Evolutionary conservation across 2,329 filamentous ascomycete genomes (phyloP).

Genomic region (Colletotrichum lupini): DNA sequence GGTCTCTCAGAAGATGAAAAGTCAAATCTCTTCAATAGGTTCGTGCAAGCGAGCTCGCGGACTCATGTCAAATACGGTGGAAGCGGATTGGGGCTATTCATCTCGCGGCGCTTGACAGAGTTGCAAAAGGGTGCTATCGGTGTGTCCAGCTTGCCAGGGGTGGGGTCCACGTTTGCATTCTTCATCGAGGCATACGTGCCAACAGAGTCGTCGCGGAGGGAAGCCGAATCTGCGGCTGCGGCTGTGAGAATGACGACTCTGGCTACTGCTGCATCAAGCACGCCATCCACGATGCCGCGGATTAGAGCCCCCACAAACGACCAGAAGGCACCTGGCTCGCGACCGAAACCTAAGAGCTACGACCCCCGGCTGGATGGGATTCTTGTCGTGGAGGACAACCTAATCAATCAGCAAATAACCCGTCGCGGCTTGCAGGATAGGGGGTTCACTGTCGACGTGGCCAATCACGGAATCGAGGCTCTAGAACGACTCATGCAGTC

Average conservation of each 20-base stretch:
- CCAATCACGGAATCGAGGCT: conserved; percentile 67
- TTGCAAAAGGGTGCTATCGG: conserved; percentile 85
- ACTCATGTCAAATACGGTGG: conserved; percentile 85
- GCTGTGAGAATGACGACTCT: conserved; percentile 34
- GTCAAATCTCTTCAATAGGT: conserved; percentile 80
- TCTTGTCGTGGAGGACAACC: conserved; percentile 70
- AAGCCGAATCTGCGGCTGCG: conserved; percentile 52
- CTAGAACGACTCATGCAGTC: conserved; percentile 57
- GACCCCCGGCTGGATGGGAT: conserved; percentile 52
- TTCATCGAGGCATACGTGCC: conserved; percentile 71
- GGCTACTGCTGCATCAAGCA: conserved; percentile 6
- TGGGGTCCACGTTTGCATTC: conserved; percentile 81
- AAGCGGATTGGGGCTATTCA: conserved; percentile 82
- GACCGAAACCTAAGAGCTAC: conserved; percentile 6
- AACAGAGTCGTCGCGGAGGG: conserved; percentile 50
- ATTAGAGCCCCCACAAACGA: conserved; percentile 11
- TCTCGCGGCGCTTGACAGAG: conserved; percentile 82
- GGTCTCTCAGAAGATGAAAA: conserved; percentile 78
- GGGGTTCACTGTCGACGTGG: conserved; percentile 63
- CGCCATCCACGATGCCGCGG: conserved; percentile 7
- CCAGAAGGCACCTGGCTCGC: conserved; percentile 24
- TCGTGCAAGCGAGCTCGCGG: conserved; percentile 80
- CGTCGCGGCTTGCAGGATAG: conserved; percentile 61
- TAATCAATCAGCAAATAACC: conserved; percentile 69
- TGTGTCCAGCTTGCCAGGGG: conserved; percentile 73